Evolutionary conservation across 805 yeast species (phyloP).

Genomic region (Zygosaccharomyces siamensis): DNA sequence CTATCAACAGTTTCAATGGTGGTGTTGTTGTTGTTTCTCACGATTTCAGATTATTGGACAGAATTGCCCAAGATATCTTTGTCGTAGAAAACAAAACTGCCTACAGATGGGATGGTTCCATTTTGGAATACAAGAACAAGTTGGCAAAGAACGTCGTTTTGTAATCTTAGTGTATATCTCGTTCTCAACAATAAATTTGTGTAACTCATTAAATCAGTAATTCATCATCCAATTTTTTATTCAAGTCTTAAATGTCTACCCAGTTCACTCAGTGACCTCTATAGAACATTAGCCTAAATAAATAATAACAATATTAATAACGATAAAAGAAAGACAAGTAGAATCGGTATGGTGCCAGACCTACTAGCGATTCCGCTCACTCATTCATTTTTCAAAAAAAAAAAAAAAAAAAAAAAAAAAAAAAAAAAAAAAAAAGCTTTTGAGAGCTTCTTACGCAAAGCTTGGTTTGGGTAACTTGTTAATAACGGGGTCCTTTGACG

Average conservation of each 20-base stretch:
- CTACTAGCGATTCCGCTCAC: neutral
- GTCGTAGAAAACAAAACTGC: slow-evolving; percentile 96
- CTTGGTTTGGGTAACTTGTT: slow-evolving; percentile 35
- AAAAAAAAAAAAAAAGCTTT: neutral
- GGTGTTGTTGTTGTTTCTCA: slow-evolving; percentile 98
- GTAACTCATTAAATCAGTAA: neutral
- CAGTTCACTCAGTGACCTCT: neutral
- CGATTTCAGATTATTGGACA: slow-evolving; percentile 96
- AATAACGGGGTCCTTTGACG: slow-evolving; percentile 31
- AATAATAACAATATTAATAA: neutral
- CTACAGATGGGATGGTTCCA: slow-evolving; percentile 92
- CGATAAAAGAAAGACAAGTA: neutral
- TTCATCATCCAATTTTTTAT: neutral
- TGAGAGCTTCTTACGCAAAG: neutral
- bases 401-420: slow-evolving; percentile 6
- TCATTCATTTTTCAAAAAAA: neutral
- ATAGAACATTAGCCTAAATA: neutral
- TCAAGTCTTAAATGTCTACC: neutral
- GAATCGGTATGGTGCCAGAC: slow-evolving; percentile 12
- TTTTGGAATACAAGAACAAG: slow-evolving; percentile 87
- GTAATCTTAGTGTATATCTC: slow-evolving; percentile 29
- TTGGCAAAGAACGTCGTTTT: slow-evolving; percentile 87
- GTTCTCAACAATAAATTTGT: slow-evolving; percentile 1
- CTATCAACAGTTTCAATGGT: slow-evolving; percentile 90
- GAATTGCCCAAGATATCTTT: slow-evolving; percentile 93